Percentiles rank a stretch among this genome's conserved stretches.
phyloP scores from a whole-genome alignment of 768 basidiomycete genomes.

The Cystobasidiopsis lactophilus region DNA sequence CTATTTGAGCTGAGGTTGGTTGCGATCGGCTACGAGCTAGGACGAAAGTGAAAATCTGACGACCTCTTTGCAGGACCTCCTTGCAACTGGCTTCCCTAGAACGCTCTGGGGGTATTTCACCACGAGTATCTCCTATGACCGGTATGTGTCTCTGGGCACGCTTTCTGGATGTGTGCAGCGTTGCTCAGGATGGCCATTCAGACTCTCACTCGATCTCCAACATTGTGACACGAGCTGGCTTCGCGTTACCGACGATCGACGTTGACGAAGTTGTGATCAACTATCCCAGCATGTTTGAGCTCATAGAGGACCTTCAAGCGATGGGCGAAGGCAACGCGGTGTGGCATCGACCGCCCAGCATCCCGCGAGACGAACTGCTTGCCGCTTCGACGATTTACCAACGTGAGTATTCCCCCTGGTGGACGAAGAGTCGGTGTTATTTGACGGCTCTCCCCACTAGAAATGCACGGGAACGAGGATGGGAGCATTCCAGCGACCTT shows the following conservation, averaged over 20 bases:
- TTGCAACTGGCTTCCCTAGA: constrained; percentile 85
- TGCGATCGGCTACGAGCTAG: not conserved
- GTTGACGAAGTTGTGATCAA: constrained; percentile 73
- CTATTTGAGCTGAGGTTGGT: constrained; percentile 68
- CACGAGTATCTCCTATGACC: constrained; percentile 91
- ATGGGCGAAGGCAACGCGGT: constrained; percentile 96
- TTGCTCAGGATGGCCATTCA: too few relatives aligned
- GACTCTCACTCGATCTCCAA: constrained; percentile 86
- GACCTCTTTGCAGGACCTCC: constrained; percentile 38
- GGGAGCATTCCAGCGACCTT: constrained; percentile 82
- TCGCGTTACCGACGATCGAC: constrained; percentile 81
- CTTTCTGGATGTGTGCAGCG: too few relatives aligned
- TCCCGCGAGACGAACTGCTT: constrained; percentile 59
- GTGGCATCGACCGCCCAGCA: constrained; percentile 53
- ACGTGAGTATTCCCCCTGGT: constrained; percentile 33
- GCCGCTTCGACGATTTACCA: constrained; percentile 86
- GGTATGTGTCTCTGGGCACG: too few relatives aligned
- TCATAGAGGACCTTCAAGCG: constrained; percentile 72
- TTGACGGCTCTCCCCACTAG: too few relatives aligned
- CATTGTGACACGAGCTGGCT: constrained; percentile 74
- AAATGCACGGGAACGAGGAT: constrained; percentile 61
- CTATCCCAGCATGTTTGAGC: constrained; percentile 90
- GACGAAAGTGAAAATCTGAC: not conserved
- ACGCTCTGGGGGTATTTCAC: constrained; percentile 87
- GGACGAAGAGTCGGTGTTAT: not conserved